Base-by-base conservation (phyloP, 2,329 filamentous ascomycete species). In the Penicillium sp. region DNA sequence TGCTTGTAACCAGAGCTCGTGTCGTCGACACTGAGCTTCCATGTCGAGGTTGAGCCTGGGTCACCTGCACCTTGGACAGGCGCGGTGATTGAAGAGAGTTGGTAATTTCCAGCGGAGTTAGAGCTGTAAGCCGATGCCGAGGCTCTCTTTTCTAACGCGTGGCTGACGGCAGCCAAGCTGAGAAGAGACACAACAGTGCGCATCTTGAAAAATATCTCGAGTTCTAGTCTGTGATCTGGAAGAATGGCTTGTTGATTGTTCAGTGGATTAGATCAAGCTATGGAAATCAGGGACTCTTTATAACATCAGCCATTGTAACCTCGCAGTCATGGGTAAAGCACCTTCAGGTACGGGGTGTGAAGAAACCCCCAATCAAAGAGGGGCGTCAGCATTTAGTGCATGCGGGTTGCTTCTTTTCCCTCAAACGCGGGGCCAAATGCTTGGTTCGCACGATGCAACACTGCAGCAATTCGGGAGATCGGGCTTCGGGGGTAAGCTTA, bases 21-120 rank as follows among this genome's bases (percentile, higher is more conserved):
- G 47, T 70, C 68, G 33, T 70, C 67, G 14, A 70, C 53, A 9
- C 46, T 65, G 4, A 70, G 51, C 31, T 68, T 60, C 68, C 68
- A 70, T 21, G 66, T 66, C 21, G 66, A 65, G 19, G 58, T 60
- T 13, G 62, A 64, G 4, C 58, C 62, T 1, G 66, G 62, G 21
- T 35, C 61, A 7, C 67, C 64, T 7, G 35, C 44, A 9, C 66
- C 62, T 48, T 65, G 59, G 1, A 67, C 57, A 0, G 67, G 62
- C 8, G 63, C 60, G 3, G 55, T 43, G 13, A 68, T 62, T 1
- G 61, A 53, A 4, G 64, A 59, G 9, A 70, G 61, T 42, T 68
- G 64, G 46, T 69, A 69, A 29, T 56, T 67, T n/a, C 67, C 67
- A 7, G 59, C 60, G 6, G 63, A 62, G 48, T 69, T 66, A 29